These are phyloP conservation scores for Zalaria obscura DNA, from an alignment of 2,329 filamentous ascomycete species.

Conservation along the genomic window DNA sequence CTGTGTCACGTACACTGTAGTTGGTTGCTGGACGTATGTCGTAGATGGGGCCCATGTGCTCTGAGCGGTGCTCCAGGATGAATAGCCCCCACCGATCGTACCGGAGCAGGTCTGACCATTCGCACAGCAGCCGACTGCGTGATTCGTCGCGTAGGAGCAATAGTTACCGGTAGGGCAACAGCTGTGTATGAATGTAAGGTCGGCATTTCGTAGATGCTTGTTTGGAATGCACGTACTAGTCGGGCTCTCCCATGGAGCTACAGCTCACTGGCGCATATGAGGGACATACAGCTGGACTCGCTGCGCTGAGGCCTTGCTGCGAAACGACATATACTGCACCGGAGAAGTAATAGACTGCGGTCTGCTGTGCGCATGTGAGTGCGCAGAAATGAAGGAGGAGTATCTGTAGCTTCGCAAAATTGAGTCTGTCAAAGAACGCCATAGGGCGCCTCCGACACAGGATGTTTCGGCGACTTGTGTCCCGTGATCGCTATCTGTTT, in stretches of 20 bases:
- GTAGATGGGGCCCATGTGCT: constrained; percentile 6
- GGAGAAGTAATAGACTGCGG: constrained; percentile 15
- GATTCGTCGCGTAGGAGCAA: constrained; percentile 16
- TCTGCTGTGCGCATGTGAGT: constrained; percentile 6
- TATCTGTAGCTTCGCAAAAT: no score
- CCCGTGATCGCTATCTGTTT: no score
- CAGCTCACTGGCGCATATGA: constrained; percentile 25
- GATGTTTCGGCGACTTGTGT: no score
- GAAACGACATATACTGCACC: constrained; percentile 14
- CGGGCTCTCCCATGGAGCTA: constrained; percentile 24
- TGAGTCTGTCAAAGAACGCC: no score
- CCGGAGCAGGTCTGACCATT: constrained; percentile 16
- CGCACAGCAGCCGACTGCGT: constrained; percentile 19
- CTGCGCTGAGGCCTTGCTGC: constrained; percentile 14
- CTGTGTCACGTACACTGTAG: constrained; percentile 7
- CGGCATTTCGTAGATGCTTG: background rate
- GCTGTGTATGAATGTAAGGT: constrained; percentile 7
- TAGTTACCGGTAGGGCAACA: constrained; percentile 18
- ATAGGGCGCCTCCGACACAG: no score
- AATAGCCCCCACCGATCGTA: constrained; percentile 4
- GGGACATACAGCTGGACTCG: constrained; percentile 19
- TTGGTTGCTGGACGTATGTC: constrained; percentile 7
- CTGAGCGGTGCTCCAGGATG: constrained; percentile 1
- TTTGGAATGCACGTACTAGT: constrained; percentile 23
- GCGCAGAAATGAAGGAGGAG: no score